A percentile compares a stretch with the other conserved stretches of the same genome.
Conservation (phyloP, 331 rosid genomes). For the Quercus phellos region DNA sequence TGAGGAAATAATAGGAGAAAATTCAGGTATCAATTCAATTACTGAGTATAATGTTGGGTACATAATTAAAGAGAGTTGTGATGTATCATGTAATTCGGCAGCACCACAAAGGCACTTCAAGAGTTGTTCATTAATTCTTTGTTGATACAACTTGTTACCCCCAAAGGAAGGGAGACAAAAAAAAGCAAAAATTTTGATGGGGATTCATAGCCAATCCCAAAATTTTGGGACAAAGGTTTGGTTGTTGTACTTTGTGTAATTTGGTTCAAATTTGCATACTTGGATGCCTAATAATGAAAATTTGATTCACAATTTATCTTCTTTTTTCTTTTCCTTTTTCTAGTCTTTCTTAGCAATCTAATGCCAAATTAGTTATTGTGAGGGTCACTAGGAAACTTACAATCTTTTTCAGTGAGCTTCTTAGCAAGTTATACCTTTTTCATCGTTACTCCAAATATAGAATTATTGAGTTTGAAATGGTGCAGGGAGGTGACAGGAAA, state of each 20-base stretch:
- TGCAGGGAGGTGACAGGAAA: constrained; percentile 94
- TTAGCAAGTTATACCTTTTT: not conserved
- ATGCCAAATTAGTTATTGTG: not conserved
- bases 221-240: too few species aligned
- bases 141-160: too few species aligned
- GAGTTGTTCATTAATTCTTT: not conserved
- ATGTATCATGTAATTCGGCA: not conserved
- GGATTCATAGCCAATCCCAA: too few species aligned
- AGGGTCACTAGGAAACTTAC: too few species aligned
- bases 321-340: not conserved
- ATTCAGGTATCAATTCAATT: constrained; percentile 40
- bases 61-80: not conserved
- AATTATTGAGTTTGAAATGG: constrained; percentile 21
- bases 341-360: not conserved
- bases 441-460: not conserved
- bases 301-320: not conserved
- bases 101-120: not conserved
- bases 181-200: too few species aligned
- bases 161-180: too few species aligned
- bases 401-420: too few species aligned
- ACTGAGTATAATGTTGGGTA: not conserved
- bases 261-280: not conserved
- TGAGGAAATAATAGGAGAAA: constrained; percentile 31
- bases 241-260: not conserved
- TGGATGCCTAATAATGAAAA: not conserved